These are phyloP conservation scores for Penicillium polonicum DNA, from an alignment of 2,329 filamentous ascomycete genomes.

Conservation along the genomic window DNA sequence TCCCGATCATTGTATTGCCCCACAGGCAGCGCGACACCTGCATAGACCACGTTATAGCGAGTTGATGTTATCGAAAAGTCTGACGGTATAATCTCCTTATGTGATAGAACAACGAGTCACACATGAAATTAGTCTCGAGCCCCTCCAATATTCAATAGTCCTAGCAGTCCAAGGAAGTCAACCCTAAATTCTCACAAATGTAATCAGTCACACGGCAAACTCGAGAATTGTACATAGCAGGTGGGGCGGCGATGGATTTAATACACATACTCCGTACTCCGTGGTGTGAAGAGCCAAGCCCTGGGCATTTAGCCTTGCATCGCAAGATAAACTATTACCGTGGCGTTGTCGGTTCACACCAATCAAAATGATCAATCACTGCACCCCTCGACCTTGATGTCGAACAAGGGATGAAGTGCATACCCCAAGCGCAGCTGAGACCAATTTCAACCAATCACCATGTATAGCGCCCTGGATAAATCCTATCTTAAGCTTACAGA, in stretches of 20 bases:
- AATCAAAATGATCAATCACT: constrained; percentile 20
- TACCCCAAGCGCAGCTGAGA: constrained; percentile 10
- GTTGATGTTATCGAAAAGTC: neutral
- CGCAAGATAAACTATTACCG: constrained; percentile 14
- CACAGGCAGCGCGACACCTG: neutral
- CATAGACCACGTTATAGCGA: constrained; percentile 1
- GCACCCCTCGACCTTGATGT: constrained; percentile 4
- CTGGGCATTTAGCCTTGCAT: constrained; percentile 23
- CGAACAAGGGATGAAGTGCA: constrained; percentile 23
- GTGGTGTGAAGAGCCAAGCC: neutral
- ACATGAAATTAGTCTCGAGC: neutral
- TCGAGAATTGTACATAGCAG: neutral
- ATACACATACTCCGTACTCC: too few species aligned
- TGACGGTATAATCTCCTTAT: neutral
- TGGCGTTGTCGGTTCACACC: constrained; percentile 15
- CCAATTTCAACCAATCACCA: constrained; percentile 12
- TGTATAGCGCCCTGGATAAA: neutral
- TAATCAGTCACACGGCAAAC: neutral
- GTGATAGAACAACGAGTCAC: neutral
- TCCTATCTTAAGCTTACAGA: neutral
- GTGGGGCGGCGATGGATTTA: neutral
- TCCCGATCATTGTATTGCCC: neutral
- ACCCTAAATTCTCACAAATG: neutral
- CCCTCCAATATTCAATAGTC: neutral
- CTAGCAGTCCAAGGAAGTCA: neutral